Percentiles rank a stretch among this genome's conserved stretches.
These are phyloP conservation scores for Penicillium crustosum DNA, from an alignment of 2,329 filamentous ascomycete genomes.

Conservation along the genomic window DNA sequence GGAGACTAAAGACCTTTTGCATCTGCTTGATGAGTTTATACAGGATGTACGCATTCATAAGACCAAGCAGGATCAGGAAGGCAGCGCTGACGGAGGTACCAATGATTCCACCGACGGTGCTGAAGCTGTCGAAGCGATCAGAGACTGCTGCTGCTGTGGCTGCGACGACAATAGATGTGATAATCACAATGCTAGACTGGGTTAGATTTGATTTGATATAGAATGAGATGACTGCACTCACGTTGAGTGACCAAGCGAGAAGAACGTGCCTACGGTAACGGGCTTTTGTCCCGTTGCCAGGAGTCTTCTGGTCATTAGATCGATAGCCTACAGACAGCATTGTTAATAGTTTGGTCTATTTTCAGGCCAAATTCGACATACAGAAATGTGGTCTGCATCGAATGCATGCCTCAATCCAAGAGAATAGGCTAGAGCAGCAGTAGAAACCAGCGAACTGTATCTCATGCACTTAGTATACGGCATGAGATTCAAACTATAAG, in stretches of 20 bases:
- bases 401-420: conserved; percentile 91
- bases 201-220: conserved; percentile 3
- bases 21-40: conserved; percentile 73
- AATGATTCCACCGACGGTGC: conserved; percentile 79
- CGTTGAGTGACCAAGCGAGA: conserved; percentile 90
- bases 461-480: background rate
- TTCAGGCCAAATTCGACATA: conserved; percentile 26
- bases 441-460: conserved; percentile 65
- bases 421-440: conserved; percentile 81
- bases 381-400: conserved; percentile 87
- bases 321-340: conserved; percentile 68
- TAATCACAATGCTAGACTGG: conserved; percentile 67
- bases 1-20: conserved; percentile 56
- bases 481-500: fast-evolving
- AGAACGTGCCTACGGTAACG: conserved; percentile 91
- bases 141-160: conserved; percentile 83
- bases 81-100: conserved; percentile 82
- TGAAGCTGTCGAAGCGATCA: conserved; percentile 76
- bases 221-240: conserved; percentile 26
- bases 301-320: conserved; percentile 88
- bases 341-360: background rate
- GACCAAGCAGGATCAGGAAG: conserved; percentile 77
- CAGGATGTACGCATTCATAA: conserved; percentile 84
- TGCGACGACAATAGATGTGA: conserved; percentile 88
- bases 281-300: conserved; percentile 82